Evolutionary conservation across 2,329 filamentous ascomycete genomes (phyloP).

Genomic region (Chaetomium sp.): DNA sequence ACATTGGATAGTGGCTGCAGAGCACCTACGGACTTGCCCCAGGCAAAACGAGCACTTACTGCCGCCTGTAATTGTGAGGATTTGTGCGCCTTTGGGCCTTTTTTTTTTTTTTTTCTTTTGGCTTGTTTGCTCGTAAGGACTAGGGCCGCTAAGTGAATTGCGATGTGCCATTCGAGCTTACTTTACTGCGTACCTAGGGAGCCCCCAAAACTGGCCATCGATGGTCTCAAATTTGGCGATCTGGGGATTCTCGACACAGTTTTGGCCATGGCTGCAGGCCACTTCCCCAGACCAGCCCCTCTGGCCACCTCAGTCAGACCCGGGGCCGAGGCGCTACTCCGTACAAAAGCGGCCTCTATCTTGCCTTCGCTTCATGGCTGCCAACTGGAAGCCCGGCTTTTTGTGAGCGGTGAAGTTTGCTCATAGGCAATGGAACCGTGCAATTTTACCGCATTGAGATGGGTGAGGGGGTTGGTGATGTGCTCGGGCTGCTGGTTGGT

Average conservation of each 20-base stretch:
- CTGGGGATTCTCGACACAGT: background rate
- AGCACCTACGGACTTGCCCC: no score
- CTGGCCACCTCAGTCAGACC: background rate
- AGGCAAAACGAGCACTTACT: no score
- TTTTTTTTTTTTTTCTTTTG: background rate
- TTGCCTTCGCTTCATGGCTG: background rate
- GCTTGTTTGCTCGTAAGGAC: background rate
- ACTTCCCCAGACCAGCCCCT: background rate
- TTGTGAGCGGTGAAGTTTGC: background rate
- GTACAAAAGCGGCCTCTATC: background rate
- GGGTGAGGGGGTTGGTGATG: conserved; percentile 2
- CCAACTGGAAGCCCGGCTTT: background rate
- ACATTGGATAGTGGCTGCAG: no score
- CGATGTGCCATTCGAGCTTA: background rate
- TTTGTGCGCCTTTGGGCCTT: background rate
- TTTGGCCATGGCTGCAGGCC: background rate
- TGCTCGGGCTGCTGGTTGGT: conserved; percentile 8
- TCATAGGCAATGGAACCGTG: background rate
- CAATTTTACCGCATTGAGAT: background rate
- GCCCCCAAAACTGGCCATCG: no score
- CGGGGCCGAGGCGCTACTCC: background rate
- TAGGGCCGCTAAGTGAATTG: background rate
- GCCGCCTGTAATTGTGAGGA: no score
- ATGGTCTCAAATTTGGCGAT: background rate
- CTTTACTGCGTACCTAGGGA: no score